These are phyloP conservation scores for Thyridium curvatum DNA, from an alignment of 2,329 filamentous ascomycete species.

Conservation along the genomic window DNA sequence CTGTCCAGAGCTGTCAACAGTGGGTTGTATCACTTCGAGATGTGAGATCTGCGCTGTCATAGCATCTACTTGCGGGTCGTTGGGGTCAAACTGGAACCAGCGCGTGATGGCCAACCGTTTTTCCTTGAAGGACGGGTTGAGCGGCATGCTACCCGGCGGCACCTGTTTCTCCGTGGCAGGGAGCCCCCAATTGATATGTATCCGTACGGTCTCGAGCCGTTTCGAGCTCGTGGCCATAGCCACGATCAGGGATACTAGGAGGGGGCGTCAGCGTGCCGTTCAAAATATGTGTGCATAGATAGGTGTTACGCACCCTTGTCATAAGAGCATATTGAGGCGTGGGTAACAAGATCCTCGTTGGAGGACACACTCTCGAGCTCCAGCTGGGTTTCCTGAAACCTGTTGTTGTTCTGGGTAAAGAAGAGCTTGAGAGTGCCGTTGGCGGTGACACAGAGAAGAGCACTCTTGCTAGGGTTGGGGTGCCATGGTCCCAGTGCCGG, in stretches of 20 bases:
- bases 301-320: conserved; percentile 60
- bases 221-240: conserved; percentile 63
- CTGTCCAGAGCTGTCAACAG: conserved; percentile 53
- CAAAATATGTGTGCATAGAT: not conserved
- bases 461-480: conserved; percentile 63
- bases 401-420: conserved; percentile 67
- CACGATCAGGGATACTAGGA: conserved; percentile 44
- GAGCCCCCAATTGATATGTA: conserved; percentile 68
- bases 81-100: conserved; percentile 45
- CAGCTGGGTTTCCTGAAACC: conserved; percentile 65
- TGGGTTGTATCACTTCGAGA: conserved; percentile 65
- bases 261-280: conserved; percentile 1
- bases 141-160: conserved; percentile 33
- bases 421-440: conserved; percentile 69
- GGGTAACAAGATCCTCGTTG: conserved; percentile 71
- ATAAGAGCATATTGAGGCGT: conserved; percentile 63
- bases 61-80: conserved; percentile 36
- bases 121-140: conserved; percentile 48
- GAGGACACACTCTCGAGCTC: conserved; percentile 69
- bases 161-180: conserved; percentile 50
- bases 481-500: conserved; percentile 68
- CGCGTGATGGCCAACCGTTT: conserved; percentile 51
- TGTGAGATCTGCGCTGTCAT: conserved; percentile 63
- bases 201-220: conserved; percentile 67
- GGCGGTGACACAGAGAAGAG: conserved; percentile 70